These are phyloP conservation scores for Cairneyella variabilis DNA, from an alignment of 495 filamentous ascomycete genomes.

Conservation along the genomic window DNA sequence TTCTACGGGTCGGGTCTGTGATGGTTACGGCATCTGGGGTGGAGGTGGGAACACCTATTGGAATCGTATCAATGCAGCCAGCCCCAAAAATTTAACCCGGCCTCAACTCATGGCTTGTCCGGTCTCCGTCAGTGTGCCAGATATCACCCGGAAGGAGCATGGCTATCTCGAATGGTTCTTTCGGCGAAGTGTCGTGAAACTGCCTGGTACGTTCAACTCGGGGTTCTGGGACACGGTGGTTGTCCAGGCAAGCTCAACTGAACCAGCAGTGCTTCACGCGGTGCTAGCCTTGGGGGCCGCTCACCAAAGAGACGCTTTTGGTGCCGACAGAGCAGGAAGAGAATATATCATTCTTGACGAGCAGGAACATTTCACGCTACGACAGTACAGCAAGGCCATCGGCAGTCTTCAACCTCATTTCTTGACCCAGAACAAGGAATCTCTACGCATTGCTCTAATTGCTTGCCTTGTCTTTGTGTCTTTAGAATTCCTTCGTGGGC, in stretches of 20 bases:
- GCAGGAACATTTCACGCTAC: constrained; percentile 31
- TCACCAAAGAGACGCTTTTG: constrained; percentile 4
- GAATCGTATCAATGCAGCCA: constrained; percentile 29
- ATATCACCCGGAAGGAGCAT: constrained; percentile 2
- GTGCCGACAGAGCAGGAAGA: too few relatives aligned
- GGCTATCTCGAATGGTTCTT: constrained; percentile 38
- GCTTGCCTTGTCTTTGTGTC: constrained; percentile 52
- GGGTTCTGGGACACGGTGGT: constrained; percentile 44
- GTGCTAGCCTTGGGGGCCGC: constrained; percentile 33
- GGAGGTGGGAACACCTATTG: constrained; percentile 28
- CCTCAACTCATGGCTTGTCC: neutral
- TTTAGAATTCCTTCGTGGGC: constrained; percentile 49
- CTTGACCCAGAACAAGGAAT: neutral
- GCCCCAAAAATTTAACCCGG: constrained; percentile 10
- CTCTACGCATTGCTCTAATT: constrained; percentile 36
- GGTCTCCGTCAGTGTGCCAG: too few relatives aligned
- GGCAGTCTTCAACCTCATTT: constrained; percentile 31
- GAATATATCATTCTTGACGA: neutral
- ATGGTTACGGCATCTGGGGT: constrained; percentile 27
- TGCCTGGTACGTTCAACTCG: constrained; percentile 42
- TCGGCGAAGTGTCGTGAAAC: constrained; percentile 34
- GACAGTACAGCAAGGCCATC: constrained; percentile 45
- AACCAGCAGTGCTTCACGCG: constrained; percentile 49
- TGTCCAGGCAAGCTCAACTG: constrained; percentile 38
- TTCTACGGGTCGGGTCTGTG: constrained; percentile 22